These are phyloP conservation scores for Aureobasidium uvarum DNA, from an alignment of 2,329 filamentous ascomycete genomes.

Conservation along the genomic window DNA sequence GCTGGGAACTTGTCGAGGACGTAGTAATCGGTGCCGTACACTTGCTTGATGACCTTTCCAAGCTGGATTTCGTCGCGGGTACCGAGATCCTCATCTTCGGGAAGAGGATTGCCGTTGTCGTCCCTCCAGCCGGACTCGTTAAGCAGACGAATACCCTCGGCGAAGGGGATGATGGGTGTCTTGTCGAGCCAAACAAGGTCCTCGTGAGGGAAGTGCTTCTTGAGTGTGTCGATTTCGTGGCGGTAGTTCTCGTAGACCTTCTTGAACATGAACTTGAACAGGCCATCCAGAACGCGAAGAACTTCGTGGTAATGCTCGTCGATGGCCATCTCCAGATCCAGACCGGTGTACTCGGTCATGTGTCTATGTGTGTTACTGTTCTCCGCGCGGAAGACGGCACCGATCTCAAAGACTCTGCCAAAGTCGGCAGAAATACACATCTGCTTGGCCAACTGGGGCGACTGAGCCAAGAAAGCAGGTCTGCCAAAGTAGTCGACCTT, in stretches of 20 bases:
- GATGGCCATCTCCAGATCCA: constrained; percentile 91
- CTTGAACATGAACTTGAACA: constrained; percentile 76
- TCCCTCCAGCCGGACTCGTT: constrained; percentile 73
- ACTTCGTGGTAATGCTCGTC: constrained; percentile 88
- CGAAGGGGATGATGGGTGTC: constrained; percentile 78
- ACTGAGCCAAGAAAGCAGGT: constrained; percentile 84
- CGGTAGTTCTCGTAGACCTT: constrained; percentile 67
- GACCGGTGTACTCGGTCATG: constrained; percentile 88
- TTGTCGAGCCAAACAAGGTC: constrained; percentile 84
- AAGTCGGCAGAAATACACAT: constrained; percentile 90
- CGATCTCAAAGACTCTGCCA: constrained; percentile 83
- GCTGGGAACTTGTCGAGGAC: constrained; percentile 90
- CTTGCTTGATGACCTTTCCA: constrained; percentile 79
- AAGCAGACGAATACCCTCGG: constrained; percentile 75
- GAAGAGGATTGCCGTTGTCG: constrained; percentile 70
- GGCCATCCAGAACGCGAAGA: constrained; percentile 71
- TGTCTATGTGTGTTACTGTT: constrained; percentile 95
- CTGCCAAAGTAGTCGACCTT: constrained; percentile 88
- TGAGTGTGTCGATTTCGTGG: constrained; percentile 73
- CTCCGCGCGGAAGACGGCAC: constrained; percentile 87
- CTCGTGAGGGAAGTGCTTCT: constrained; percentile 79
- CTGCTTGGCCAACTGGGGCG: constrained; percentile 88
- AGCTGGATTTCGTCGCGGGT: constrained; percentile 85
- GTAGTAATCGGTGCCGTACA: constrained; percentile 87
- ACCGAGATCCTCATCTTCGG: constrained; percentile 74